Evolutionary conservation across 371 early-diverging fungal species (phyloP), one percentile per base, ranked within the genome.

Genomic region (Mucor indicus): DNA sequence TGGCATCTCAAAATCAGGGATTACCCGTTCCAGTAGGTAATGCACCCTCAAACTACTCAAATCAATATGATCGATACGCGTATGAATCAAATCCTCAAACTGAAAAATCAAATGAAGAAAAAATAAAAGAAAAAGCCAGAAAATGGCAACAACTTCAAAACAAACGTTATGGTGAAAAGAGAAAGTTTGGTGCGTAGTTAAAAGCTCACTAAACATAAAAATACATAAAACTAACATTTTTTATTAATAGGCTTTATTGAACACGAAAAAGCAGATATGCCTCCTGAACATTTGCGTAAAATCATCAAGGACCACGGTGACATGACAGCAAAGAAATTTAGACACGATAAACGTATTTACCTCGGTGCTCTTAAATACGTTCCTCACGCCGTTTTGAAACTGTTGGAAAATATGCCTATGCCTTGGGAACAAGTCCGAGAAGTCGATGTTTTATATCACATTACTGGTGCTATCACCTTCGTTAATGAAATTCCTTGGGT

Each of bases 341-440:
- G 93, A 40, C 91, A 95, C 52, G 98, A 97, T 75, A 96, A 96
- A 64, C 91, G 97, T 44, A 90, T 96, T 42, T 98, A 96, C 57
- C 81, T 98, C 27, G 98, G 97, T 45, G 98, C 98, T 6, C 81
- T 99, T 22, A 98, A 98, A 67, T 98, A 96, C 71, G 85, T 98
- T 12, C 99, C 99, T n/a, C 96, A 97, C 55, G 96, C 99, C 3
- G 92, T 99, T 11, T 62, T 98, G 25, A 98, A 98, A 70, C 81
- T 99, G 30, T 57, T 99, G 56, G 97, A 97, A 65, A 97, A 95
- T 63, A 98, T 99, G 92, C 99, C 98, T 8, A 98, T 98, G 98
- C 99, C 99, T 10, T 99, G 99, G 99, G 99, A 99, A 71, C 92
- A 94, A 62, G 88, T 82, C 6, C 86, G 97, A 58, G 96, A 97